phyloP scores from a whole-genome alignment of 495 filamentous ascomycete genomes.

The Aspergillus nidulans region DNA sequence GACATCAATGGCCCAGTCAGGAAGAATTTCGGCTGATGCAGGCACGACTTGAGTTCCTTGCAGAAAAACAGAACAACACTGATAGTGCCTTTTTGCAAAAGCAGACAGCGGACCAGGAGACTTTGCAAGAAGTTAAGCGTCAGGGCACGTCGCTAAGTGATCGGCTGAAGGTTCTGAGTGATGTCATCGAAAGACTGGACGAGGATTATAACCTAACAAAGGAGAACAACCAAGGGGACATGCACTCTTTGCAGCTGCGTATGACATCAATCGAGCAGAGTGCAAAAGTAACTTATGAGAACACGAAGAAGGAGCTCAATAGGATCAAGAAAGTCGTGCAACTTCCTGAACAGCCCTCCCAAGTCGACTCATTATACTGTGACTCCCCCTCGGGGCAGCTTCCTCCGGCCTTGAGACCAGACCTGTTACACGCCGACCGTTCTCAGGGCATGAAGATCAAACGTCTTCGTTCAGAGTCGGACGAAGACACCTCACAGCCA shows the following conservation, averaged over 20 bases:
- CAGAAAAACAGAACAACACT: neutral
- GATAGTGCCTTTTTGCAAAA: neutral
- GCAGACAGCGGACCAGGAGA: neutral
- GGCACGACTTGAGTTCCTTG: neutral
- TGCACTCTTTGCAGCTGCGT: neutral
- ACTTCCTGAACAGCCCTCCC: neutral
- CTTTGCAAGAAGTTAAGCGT: neutral
- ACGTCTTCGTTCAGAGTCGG: constrained; percentile 2
- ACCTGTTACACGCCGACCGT: neutral
- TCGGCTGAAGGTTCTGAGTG: neutral
- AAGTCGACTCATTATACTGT: neutral
- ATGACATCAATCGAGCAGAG: neutral
- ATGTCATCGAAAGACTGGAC: neutral
- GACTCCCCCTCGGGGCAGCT: neutral
- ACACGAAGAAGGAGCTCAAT: constrained; percentile 2
- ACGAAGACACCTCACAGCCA: constrained; percentile 9
- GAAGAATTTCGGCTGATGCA: neutral
- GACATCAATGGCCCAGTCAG: neutral
- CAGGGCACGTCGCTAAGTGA: neutral
- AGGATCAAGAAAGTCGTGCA: neutral
- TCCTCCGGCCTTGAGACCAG: neutral
- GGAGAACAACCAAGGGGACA: neutral
- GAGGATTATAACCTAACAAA: neutral
- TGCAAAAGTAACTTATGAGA: neutral
- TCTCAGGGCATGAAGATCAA: neutral